These are phyloP conservation scores for Elsinoe arachidis DNA, from an alignment of 2,329 filamentous ascomycete genomes.

Conservation along the genomic window DNA sequence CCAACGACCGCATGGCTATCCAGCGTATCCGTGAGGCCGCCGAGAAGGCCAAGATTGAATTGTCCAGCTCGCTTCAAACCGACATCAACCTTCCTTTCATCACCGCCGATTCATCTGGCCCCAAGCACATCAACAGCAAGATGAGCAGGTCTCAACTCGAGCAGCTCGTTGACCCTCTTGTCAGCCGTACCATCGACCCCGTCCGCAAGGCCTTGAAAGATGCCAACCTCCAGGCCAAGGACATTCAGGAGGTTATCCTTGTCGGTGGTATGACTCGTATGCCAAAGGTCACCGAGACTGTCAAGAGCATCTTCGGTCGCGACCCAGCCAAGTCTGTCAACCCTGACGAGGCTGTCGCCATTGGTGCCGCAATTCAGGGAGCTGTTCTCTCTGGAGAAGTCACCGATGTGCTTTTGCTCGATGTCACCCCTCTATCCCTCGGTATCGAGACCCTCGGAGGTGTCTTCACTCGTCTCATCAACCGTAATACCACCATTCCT, in stretches of 20 bases:
- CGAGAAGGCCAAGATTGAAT: slow-evolving; percentile 98
- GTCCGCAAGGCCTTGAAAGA: slow-evolving; percentile 97
- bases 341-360: slow-evolving; percentile 95
- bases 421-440: slow-evolving; percentile 90
- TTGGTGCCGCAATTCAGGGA: slow-evolving; percentile 95
- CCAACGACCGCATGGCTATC: slow-evolving; percentile 91
- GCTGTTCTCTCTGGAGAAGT: slow-evolving; percentile 94
- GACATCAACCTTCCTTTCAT: slow-evolving; percentile 99
- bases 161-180: slow-evolving; percentile 82
- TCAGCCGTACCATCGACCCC: slow-evolving; percentile 77
- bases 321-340: slow-evolving; percentile 97
- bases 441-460: slow-evolving; percentile 97
- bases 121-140: slow-evolving; percentile 98
- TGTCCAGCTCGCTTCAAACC: slow-evolving; percentile 89
- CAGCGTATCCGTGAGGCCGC: slow-evolving; percentile 98
- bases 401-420: slow-evolving; percentile 88
- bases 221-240: slow-evolving; percentile 79
- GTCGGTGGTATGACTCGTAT: slow-evolving; percentile 99
- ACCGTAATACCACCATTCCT: slow-evolving; percentile 97
- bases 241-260: slow-evolving; percentile 95
- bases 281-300: slow-evolving; percentile 94
- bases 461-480: slow-evolving; percentile 96
- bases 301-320: slow-evolving; percentile 93
- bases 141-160: slow-evolving; percentile 88
- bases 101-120: slow-evolving; percentile 87